These are phyloP conservation scores for Cryptosporidium bovis DNA, from an alignment of 169 alveolate species.

Conservation along the genomic window DNA sequence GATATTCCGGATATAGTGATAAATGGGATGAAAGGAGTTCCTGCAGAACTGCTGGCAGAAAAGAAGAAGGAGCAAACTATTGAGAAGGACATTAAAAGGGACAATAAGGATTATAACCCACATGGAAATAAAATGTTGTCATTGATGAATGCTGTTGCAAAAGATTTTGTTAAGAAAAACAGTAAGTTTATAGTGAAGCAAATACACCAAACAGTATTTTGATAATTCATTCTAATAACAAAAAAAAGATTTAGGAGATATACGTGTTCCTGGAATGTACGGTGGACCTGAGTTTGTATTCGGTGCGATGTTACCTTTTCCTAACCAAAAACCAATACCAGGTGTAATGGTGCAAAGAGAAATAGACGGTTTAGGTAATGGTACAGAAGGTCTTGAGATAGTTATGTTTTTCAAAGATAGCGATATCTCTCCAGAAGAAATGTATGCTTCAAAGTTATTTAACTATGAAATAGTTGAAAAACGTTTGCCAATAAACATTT, in stretches of 20 bases:
- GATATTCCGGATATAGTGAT: constrained; percentile 92
- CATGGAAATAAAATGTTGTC: constrained; percentile 70
- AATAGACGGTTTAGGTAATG: neutral
- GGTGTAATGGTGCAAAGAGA: constrained; percentile 61
- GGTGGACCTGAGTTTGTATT: constrained; percentile 72
- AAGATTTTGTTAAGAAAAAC: constrained; percentile 32
- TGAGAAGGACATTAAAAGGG: constrained; percentile 24
- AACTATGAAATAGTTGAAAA: constrained; percentile 28
- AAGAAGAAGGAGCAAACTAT: constrained; percentile 52
- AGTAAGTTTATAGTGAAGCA: constrained; percentile 38
- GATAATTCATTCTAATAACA: neutral
- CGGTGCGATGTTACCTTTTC: constrained; percentile 73
- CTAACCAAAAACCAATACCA: constrained; percentile 61
- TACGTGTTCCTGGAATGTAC: constrained; percentile 73
- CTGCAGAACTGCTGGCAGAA: constrained; percentile 88
- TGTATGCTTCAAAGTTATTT: constrained; percentile 33
- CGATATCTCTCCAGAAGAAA: constrained; percentile 67
- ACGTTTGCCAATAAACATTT: constrained; percentile 51
- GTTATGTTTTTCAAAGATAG: constrained; percentile 19
- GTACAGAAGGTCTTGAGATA: neutral
- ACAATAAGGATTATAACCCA: constrained; percentile 32
- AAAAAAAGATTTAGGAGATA: constrained; percentile 52
- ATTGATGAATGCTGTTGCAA: constrained; percentile 41
- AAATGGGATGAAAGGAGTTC: constrained; percentile 98
- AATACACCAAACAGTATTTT: neutral